Evolutionary conservation across 2,329 filamentous ascomycete species (phyloP), one percentile per base, ranked within the genome.

Genomic region (Ophiostoma ulmi): DNA sequence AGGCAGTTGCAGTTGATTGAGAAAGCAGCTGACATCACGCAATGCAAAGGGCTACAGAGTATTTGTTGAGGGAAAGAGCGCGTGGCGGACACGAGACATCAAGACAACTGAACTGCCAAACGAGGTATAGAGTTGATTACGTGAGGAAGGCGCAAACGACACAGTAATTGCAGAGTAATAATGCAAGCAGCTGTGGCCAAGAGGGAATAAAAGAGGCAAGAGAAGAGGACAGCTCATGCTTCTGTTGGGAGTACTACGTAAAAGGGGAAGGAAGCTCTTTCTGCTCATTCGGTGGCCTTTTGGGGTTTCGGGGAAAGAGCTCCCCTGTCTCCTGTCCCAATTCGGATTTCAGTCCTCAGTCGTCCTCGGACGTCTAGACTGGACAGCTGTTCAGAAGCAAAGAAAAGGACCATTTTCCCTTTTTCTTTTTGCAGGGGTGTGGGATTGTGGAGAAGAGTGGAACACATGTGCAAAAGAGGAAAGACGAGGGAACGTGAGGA

Each of bases 351-450:
- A 31, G 31, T 31, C 31, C 31, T 31, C 17, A 14, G 13, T 31
- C n/a, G 7, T 63, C 7, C 31, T 14, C 48, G 35, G 55, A 61
- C 31, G 58, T 64, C 61, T 64, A 35, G 36, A 22, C 61, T 64
- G 63, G 63, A 65, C 63, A 65, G 35, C 63, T 65, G 63, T 65
- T 22, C 63, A 65, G 35, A 65, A 65, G 17, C 35, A 64, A 55
- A 22, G 44, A 3, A 58, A 58, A 31, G 14, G 55, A 31, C 31
- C 31, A 31, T 31, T 31, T 31, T 31, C 20, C 52, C 22, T 38
- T 36, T 38, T 31, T 20, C 14, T 36, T 63, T 64, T 64, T 36
- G 31, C 61, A n/a, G 31, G 17, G 31, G 26, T 38, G 61, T 64
- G 61, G 5, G 1, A 38, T 31, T 64, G 61, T 64, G 31, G 61